Percentiles rank a stretch among this genome's conserved stretches.
Conservation (phyloP, 495 filamentous ascomycete genomes). For the Penicillium roqueforti region DNA sequence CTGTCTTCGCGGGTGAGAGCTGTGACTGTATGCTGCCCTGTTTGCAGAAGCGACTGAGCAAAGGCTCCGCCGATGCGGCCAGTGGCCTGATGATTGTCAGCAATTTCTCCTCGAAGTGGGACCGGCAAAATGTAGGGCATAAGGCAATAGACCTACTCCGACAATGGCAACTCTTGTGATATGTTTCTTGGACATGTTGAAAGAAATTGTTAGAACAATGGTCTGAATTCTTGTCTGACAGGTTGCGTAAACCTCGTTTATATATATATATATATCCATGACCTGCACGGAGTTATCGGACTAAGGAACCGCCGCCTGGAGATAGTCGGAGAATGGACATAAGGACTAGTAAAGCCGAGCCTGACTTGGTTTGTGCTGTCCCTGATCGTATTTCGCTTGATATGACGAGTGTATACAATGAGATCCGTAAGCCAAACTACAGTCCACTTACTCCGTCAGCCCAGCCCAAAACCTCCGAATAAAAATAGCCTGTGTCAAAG, state of each 20-base stretch:
- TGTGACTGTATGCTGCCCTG: conserved; percentile 49
- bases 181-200: conserved; percentile 7
- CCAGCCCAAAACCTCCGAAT: no score
- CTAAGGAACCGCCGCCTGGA: no score
- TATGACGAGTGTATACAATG: neutral
- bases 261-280: neutral
- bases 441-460: no score
- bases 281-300: neutral
- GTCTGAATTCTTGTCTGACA: neutral
- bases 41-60: conserved; percentile 44
- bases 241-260: neutral
- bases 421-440: no score
- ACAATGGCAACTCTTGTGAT: conserved; percentile 17
- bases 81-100: conserved; percentile 42
- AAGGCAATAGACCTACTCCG: conserved; percentile 9
- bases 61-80: conserved; percentile 56
- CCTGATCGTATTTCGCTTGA: neutral
- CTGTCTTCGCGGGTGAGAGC: conserved; percentile 48
- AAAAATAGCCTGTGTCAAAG: no score
- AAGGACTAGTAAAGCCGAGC: neutral
- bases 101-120: neutral
- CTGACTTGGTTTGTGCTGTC: neutral
- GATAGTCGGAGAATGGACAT: neutral
- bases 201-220: neutral
- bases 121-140: neutral